Evolutionary conservation across 495 filamentous ascomycete species (phyloP), one percentile per base, ranked within the genome.

Genomic region (Talaromyces proteolyticus): DNA sequence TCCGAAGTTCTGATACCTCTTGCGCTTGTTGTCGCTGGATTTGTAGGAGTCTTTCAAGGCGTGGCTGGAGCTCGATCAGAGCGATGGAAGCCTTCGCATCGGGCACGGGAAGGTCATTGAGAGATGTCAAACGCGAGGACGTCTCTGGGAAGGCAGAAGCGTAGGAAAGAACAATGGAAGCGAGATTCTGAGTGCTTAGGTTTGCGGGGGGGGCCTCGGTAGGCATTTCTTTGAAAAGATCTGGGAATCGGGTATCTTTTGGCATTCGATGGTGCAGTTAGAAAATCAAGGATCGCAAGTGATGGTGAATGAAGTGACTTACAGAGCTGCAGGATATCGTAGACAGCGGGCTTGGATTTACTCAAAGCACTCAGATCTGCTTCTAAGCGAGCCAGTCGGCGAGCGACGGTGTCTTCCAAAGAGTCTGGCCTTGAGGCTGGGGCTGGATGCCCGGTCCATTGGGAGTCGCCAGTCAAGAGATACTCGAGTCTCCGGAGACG

Each of bases 91-190:
- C 69, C 34, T 79, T 68, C 0, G 87, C 73, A 37, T 86, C 78
- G 2, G 91, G 89, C 7, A 96, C 68, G 4, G 87, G 82, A 1
- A 86, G 79, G 69, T 95, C 90, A 24, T 78, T 75, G 16, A 91
- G 80, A 1, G 87, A 86, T n/a, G 84, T 86, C 6, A 95, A 78
- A 7, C 83, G 83, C 0, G 90, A 95, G 5, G 85, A 82, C 0
- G 85, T 89, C 18, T 84, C 77, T 16, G 86, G 85, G 67, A 86
- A 95, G 2, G 80, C 75, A 12, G 86, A 75, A 0, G 87, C 86
- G 40, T 84, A 83, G 22, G 89, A 78, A 19, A 93, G 78, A 25
- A 96, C 73, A 7, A 89, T 87, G 14, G 88, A 81, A 47, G 82
- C 48, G 29, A 76, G 59, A 49, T 74, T 70, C 36, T 64, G 58